Conservation (phyloP, 2,329 filamentous ascomycete species). For the Byssoonygena ceratinophila region DNA sequence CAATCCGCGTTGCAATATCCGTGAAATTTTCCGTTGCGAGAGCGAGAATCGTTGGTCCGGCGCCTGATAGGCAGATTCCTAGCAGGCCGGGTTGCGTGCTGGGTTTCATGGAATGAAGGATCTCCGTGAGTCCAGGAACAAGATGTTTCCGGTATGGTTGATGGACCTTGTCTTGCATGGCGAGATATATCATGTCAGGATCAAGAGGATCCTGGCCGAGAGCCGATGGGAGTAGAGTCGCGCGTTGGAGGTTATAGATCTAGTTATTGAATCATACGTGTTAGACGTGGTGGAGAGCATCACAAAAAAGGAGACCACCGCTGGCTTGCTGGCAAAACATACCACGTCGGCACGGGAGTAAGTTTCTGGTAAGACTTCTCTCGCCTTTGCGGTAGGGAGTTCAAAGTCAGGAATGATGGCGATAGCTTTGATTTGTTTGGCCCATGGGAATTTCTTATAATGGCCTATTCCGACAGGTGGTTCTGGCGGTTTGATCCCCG, state of each 20-base stretch:
- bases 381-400: conserved; percentile 84
- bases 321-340: too few relatives aligned
- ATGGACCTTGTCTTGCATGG: conserved; percentile 98
- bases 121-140: conserved; percentile 83
- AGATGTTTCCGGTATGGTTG: conserved; percentile 88
- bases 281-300: not conserved
- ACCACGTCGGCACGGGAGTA: conserved; percentile 79
- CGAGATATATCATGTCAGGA: conserved; percentile 86
- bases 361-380: conserved; percentile 67
- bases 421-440: conserved; percentile 88
- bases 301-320: too few relatives aligned
- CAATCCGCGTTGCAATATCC: conserved; percentile 68
- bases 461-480: conserved; percentile 90
- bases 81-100: conserved; percentile 75
- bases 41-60: conserved; percentile 87
- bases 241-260: conserved; percentile 83
- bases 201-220: conserved; percentile 83
- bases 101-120: conserved; percentile 83
- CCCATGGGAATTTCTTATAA: conserved; percentile 92
- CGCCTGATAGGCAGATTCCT: conserved; percentile 88
- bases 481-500: conserved; percentile 71
- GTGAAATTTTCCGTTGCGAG: conserved; percentile 85
- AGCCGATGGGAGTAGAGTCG: conserved; percentile 80
- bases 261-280: conserved; percentile 16
- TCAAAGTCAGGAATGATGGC: conserved; percentile 95